Evolutionary conservation across 2,329 filamentous ascomycete species (phyloP).

Genomic region (Botryotinia globosa): DNA sequence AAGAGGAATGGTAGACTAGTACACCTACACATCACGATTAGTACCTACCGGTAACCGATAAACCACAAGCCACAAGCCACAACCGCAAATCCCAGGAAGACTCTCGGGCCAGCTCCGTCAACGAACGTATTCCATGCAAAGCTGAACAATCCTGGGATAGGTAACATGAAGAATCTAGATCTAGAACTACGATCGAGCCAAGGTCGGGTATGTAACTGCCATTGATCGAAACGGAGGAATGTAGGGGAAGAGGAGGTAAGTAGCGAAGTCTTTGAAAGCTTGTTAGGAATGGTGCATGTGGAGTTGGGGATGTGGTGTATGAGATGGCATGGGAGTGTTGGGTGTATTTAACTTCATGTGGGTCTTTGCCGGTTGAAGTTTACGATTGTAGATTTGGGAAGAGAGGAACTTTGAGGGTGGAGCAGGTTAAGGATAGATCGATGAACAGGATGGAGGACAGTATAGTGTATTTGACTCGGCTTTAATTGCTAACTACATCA

Average conservation of each 20-base stretch:
- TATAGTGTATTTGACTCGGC: background rate
- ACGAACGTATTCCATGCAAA: background rate
- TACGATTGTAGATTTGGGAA: too few relatives aligned
- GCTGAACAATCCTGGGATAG: fast-evolving
- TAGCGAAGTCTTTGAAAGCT: background rate
- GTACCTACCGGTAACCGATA: too few relatives aligned
- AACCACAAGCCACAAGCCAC: background rate
- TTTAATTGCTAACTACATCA: background rate
- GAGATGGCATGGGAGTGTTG: too few relatives aligned
- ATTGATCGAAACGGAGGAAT: background rate
- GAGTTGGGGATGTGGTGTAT: too few relatives aligned
- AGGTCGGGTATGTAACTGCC: background rate
- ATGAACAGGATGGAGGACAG: background rate
- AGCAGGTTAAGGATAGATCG: fast-evolving
- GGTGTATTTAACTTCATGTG: too few relatives aligned
- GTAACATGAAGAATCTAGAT: background rate
- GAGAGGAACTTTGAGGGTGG: background rate
- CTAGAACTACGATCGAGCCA: background rate
- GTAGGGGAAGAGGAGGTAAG: background rate
- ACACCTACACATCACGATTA: too few relatives aligned
- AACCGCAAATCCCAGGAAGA: background rate
- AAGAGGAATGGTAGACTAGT: too few relatives aligned
- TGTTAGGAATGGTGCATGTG: too few relatives aligned
- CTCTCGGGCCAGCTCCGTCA: fast-evolving
- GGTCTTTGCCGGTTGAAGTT: too few relatives aligned